These are phyloP conservation scores for Pestalotiopsis sp. DNA, from an alignment of 2,329 filamentous ascomycete genomes.

Conservation along the genomic window DNA sequence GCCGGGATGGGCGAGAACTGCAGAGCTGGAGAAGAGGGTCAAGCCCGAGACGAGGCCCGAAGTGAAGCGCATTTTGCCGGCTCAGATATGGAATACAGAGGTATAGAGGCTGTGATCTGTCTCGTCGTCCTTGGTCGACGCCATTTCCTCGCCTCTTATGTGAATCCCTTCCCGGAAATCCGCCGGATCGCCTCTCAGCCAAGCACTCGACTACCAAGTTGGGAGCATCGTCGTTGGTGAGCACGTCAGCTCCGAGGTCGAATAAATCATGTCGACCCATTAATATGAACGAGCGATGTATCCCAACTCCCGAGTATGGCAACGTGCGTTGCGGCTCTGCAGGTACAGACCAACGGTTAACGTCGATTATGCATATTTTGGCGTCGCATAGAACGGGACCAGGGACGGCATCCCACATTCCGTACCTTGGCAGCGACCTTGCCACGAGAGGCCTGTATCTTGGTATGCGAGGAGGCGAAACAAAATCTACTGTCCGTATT, in stretches of 20 bases:
- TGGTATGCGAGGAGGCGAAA: not conserved
- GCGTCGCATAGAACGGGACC: not conserved
- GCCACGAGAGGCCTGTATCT: not conserved
- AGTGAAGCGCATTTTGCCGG: constrained; percentile 25
- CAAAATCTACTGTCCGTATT: not conserved
- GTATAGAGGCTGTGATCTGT: not conserved
- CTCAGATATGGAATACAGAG: not conserved
- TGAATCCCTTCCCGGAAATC: not conserved
- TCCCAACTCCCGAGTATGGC: not conserved
- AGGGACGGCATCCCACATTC: not conserved
- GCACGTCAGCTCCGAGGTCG: not conserved
- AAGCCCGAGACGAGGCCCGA: constrained; percentile 19
- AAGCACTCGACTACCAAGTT: not conserved
- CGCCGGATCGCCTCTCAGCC: not conserved
- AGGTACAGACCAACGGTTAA: not conserved
- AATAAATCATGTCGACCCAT: not conserved
- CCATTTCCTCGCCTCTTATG: not conserved
- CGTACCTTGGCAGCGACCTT: not conserved
- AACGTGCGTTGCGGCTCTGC: not conserved
- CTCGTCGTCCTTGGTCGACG: not conserved
- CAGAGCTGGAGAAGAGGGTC: constrained; percentile 15
- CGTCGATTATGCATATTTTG: not conserved
- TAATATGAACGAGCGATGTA: not conserved
- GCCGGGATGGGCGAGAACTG: constrained; percentile 46
- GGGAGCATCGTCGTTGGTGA: not conserved